Percentiles rank a stretch among this genome's conserved stretches.
Conservation (phyloP, 164 flowering plant species). For the Macadamia tetraphylla region DNA sequence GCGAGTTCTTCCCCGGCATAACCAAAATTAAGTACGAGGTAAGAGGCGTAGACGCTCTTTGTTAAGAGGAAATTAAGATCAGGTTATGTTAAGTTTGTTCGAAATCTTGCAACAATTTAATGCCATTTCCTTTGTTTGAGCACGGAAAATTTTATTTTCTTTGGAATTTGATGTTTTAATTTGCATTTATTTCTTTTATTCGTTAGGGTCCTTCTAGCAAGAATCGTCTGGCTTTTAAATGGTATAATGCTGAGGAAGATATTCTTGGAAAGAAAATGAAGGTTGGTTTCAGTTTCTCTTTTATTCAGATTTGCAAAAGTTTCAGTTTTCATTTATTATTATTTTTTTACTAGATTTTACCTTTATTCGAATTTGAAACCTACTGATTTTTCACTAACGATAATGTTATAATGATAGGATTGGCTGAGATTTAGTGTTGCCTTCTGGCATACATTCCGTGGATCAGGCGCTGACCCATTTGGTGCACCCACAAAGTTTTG, state of each 20-base stretch:
- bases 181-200: background rate
- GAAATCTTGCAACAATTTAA: too few relatives aligned
- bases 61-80: background rate
- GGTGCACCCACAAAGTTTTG: constrained; percentile 88
- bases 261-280: constrained; percentile 96
- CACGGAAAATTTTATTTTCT: too few relatives aligned
- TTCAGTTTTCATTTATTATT: too few relatives aligned
- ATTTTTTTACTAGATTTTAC: too few relatives aligned
- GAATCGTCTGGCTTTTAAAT: constrained; percentile 74
- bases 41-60: constrained; percentile 1
- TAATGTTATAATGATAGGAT: constrained; percentile 36
- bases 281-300: constrained; percentile 32
- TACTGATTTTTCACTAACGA: too few relatives aligned
- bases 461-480: constrained; percentile 90
- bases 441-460: constrained; percentile 98
- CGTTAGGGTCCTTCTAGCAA: constrained; percentile 86
- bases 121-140: too few relatives aligned
- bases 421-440: constrained; percentile 98
- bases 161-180: background rate
- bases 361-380: too few relatives aligned
- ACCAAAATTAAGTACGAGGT: constrained; percentile 94
- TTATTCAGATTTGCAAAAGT: background rate
- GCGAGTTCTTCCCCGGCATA: constrained; percentile 89
- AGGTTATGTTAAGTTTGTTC: too few relatives aligned
- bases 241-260: constrained; percentile 90